Conservation (phyloP, 139 green algal species). For the Tetradesmus obliquus region DNA sequence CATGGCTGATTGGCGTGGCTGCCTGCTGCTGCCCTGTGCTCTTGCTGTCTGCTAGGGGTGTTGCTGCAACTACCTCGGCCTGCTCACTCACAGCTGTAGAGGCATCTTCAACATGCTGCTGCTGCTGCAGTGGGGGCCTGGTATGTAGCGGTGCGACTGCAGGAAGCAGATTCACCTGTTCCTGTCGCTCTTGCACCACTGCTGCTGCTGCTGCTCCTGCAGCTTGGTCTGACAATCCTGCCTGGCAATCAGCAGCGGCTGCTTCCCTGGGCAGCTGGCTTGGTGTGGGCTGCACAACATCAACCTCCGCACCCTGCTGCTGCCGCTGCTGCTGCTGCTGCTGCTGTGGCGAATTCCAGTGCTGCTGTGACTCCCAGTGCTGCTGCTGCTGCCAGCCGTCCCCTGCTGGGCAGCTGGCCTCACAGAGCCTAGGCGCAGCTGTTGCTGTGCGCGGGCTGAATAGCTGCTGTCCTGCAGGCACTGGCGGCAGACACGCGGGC, state of each 20-base stretch:
- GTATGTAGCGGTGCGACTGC: neutral
- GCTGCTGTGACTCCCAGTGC: neutral
- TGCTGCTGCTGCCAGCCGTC: constrained; percentile 5
- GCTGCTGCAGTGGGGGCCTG: neutral
- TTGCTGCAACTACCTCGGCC: neutral
- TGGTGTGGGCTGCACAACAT: neutral
- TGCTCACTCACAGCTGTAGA: neutral
- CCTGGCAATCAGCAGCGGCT: neutral
- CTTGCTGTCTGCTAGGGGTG: neutral
- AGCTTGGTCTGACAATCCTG: neutral
- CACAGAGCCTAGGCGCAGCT: neutral
- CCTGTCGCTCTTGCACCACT: neutral
- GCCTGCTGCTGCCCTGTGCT: neutral
- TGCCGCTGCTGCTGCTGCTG: constrained; percentile 19
- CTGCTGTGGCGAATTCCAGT: constrained; percentile 2
- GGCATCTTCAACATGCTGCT: neutral
- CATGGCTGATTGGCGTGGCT: neutral
- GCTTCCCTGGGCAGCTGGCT: neutral
- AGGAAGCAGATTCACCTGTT: neutral
- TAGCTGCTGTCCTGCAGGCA: constrained; percentile 3
- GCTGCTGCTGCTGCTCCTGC: neutral
- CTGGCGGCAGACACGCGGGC: neutral
- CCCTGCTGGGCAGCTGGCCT: neutral
- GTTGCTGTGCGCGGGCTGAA: constrained; percentile 30
- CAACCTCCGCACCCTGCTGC: neutral